Base-by-base conservation (phyloP, 2,329 filamentous ascomycete species). In the Emmonsiellopsis sp. region DNA sequence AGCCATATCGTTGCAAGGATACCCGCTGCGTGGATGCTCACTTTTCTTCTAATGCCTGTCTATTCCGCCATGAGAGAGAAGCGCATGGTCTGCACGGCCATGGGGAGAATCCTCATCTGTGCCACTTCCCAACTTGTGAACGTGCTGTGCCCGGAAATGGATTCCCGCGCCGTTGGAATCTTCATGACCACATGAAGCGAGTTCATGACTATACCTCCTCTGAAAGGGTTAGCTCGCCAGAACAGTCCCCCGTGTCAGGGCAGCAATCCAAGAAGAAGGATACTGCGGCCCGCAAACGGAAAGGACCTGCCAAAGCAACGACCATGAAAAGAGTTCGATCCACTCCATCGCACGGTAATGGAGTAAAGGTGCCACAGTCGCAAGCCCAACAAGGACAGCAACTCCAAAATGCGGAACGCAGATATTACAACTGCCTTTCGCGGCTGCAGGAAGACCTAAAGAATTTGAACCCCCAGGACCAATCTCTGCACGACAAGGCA, bases 31-130 rank as follows among this genome's bases (percentile, higher is more conserved):
- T 89, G 69, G 87, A 89, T 67, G 83, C 89, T 59, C 85, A 87
- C 51, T 97, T 97, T 72, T 96, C 92, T 13, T 96, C 92, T 41
- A 96, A 92, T 58, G 92, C 92, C 37, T 96, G 92, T 71, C 81
- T 95, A 30, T 86, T 96, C 57, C 88, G 92, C 57, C 92, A 97
- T 66, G 92, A 96, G 76, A 86, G 92, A 56, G 92, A 97, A 75
- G 91, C 91, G 50, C 92, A 97, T 68, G 91, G 89, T 62, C 87
- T 96, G 79, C 92, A 96, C 67, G 91, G 91, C 59, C 91, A 96
- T 63, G 91, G 91, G 57, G 87, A 92, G 65, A 92, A 94, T 72
- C 91, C 92, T 11, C 91, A 92, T 68, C 81, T 93, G 50, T 97
- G 92, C 80, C 82, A 84, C 55, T 93, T 92, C 70, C 79, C 86